Evolutionary conservation across 2,329 filamentous ascomycete genomes (phyloP), one percentile per base, ranked within the genome.

Genomic region (Fusarium lateritium): DNA sequence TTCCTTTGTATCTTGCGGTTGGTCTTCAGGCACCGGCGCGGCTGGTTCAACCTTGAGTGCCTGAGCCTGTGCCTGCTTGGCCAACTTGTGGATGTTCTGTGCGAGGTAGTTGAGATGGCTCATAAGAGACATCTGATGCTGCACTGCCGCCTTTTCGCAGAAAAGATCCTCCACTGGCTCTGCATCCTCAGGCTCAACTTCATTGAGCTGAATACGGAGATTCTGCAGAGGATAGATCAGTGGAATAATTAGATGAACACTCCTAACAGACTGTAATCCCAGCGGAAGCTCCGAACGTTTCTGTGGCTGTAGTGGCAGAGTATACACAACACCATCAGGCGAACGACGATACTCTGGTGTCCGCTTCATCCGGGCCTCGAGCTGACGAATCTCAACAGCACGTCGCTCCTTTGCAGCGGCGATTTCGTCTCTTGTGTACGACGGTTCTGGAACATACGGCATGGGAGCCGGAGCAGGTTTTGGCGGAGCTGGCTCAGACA

Each of bases 31-130:
- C 24, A 62, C 58, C 7, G 65, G 57, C 14, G 66, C 62, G 9
- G 50, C 62, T 19, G 31, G 57, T 39, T 69, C 70, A 46, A 33
- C 69, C 59, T 70, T 72, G 40, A 47, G 45, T 44, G 44, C 81
- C 50, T 88, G 85, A 71, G 86, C 90, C 31, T 73, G 69, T 15
- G 71, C 81, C 50, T 88, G 85, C 73, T 87, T 91, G 15, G 88
- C 89, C 73, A 95, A 82, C 4, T 81, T 78, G 73, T 92, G 88
- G 66, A 94, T 85, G 71, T 93, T 93, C 76, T 91, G 89, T 3
- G 88, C 84, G 9, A 95, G 80, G 73, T 91, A 93, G 75, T 95
- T 95, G 71, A 95, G 78, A 71, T 93, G 91, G 61, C 88, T 91
- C 80, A 92, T 91, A 56, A 96, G 79, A 11, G 86, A 90, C 80